Evolutionary conservation across 2,329 filamentous ascomycete genomes (phyloP).

Genomic region (Monosporascus sp.): DNA sequence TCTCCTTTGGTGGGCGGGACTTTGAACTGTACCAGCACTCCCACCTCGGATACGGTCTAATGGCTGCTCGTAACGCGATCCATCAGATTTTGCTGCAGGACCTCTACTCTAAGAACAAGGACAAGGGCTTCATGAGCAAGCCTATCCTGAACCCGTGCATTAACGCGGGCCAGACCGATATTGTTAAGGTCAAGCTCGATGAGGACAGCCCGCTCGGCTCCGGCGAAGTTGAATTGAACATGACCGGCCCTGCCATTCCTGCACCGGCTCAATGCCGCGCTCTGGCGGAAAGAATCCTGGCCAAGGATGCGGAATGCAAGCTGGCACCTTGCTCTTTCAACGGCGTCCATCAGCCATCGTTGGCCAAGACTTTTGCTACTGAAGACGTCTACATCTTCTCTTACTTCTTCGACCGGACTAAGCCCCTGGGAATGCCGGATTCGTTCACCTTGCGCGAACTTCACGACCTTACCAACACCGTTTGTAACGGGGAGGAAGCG

Average conservation of each 20-base stretch:
- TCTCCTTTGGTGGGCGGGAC: constrained; percentile 82
- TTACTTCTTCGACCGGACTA: constrained; percentile 95
- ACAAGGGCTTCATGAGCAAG: constrained; percentile 34
- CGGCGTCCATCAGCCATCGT: constrained; percentile 86
- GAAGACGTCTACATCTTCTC: constrained; percentile 97
- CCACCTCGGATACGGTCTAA: constrained; percentile 92
- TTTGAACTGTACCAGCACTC: constrained; percentile 98
- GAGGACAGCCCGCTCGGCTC: constrained; percentile 61
- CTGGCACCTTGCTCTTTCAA: constrained; percentile 97
- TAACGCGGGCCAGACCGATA: constrained; percentile 67
- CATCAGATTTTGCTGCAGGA: constrained; percentile 71
- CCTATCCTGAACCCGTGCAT: constrained; percentile 56
- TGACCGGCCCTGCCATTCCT: constrained; percentile 74
- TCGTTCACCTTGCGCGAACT: constrained; percentile 90
- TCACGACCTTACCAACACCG: constrained; percentile 75
- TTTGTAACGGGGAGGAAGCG: constrained; percentile 70
- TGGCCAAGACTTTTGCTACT: constrained; percentile 84
- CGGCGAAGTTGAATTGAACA: constrained; percentile 64
- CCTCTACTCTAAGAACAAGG: constrained; percentile 55
- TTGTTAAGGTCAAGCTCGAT: constrained; percentile 67
- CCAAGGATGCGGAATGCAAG: constrained; percentile 77
- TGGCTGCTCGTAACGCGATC: constrained; percentile 86
- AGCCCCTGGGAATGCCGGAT: constrained; percentile 95
- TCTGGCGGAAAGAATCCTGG: constrained; percentile 82
- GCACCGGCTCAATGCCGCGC: constrained; percentile 83